Evolutionary conservation across 2,329 filamentous ascomycete species (phyloP).

Genomic region (Phaeosphaeria sp.): DNA sequence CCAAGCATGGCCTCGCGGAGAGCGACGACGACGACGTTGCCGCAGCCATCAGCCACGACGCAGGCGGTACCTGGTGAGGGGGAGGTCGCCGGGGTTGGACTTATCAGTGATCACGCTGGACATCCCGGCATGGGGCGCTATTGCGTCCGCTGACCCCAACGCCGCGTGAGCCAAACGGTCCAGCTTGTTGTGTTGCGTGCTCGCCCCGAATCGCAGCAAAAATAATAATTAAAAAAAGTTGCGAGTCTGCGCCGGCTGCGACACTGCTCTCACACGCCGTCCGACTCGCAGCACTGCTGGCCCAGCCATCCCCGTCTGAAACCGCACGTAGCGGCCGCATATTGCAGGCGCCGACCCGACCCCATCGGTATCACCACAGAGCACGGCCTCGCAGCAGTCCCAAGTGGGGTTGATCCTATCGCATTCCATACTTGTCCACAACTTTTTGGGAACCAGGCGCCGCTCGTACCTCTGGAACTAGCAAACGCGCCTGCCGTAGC

Average conservation of each 20-base stretch:
- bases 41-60: conserved; percentile 21
- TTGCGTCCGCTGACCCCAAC: conserved; percentile 26
- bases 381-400: conserved; percentile 17
- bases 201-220: neutral
- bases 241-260: conserved; percentile 15
- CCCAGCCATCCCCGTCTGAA: conserved; percentile 9
- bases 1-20: conserved; percentile 13
- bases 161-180: conserved; percentile 26
- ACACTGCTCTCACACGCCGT: conserved; percentile 12
- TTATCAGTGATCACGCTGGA: conserved; percentile 31
- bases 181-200: neutral
- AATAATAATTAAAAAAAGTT: conserved; percentile 24
- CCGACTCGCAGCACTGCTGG: conserved; percentile 2
- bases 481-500: conserved; percentile 7
- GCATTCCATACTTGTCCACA: conserved; percentile 35
- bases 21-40: conserved; percentile 17
- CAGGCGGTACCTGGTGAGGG: conserved; percentile 22
- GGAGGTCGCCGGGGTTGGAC: conserved; percentile 15
- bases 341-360: conserved; percentile 18
- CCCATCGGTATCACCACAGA: conserved; percentile 21
- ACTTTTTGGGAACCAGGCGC: conserved; percentile 18
- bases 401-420: conserved; percentile 26
- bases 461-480: conserved; percentile 8
- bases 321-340: conserved; percentile 18
- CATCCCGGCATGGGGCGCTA: conserved; percentile 14